Base-by-base conservation (phyloP, 345 rosid genomes). In the Populus alba region DNA sequence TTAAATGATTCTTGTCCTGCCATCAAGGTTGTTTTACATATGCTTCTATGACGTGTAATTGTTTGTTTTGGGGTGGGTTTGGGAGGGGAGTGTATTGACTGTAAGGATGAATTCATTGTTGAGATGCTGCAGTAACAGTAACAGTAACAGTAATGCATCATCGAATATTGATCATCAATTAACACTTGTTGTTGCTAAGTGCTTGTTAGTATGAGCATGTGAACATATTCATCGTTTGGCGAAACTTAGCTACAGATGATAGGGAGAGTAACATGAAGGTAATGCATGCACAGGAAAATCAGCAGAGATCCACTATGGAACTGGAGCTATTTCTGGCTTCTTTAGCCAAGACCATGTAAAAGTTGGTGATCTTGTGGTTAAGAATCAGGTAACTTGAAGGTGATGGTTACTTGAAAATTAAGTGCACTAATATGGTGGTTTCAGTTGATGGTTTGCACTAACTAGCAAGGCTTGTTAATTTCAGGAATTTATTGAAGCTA, bases 401-500 rank as follows among this genome's bases (percentile, higher is more conserved):
- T 43, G 11, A 68, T 81, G 74, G 63, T 76, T 75, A 23, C 55
- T 27, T 75, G 62, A n/a, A 29, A 15, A 16, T 8, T 31, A 33
- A 8, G 17, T 68, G 72, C 35, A 70, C 77, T 41, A 33, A 22
- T 51, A 23, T 27, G 20, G 59, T 12, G 15, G 25, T 62, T 5
- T 72, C 27, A 7, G 3, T 43, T 31, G 70, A 16, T 49, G 37
- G 74, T 74, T 41, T 76, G 71, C 39, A 29, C 61, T 49, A 49
- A 41, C 53, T 38, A 13, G 77, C 73, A 23, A 17, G 63, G 16
- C 37, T 20, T 47, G 35, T 61, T 25, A 51, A 51, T 45, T 79
- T 75, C 81, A 95, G 99, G 95, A 89, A 83, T 94, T 96, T 81
- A 93, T 96, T 70, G 99, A 96, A 85, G 90, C 97, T 81, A 91